Percentiles rank a stretch among this genome's conserved stretches.
These are phyloP conservation scores for Avicennia marina DNA, from an alignment of 257 asterid genomes.

Conservation along the genomic window DNA sequence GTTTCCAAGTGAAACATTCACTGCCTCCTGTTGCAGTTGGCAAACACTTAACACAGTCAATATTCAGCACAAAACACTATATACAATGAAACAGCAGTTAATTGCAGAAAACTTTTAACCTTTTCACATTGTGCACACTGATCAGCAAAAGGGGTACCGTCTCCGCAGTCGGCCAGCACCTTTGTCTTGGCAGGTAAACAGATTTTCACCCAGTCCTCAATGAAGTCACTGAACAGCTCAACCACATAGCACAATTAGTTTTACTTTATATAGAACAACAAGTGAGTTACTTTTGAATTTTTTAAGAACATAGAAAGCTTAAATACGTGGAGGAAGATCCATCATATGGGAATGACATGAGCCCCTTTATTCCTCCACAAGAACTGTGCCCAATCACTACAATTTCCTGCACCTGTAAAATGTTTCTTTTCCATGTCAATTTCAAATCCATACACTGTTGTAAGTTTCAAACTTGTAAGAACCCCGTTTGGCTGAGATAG, in stretches of 20 bases:
- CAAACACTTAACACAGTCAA: neutral
- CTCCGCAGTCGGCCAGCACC: slow-evolving; percentile 38
- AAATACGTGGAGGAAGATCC: slow-evolving; percentile 70
- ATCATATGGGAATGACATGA: slow-evolving; percentile 72
- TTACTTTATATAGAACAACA: too few relatives aligned
- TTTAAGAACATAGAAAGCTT: neutral
- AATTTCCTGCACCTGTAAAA: slow-evolving; percentile 60
- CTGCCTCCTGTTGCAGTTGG: slow-evolving; percentile 61
- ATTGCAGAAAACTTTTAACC: too few relatives aligned
- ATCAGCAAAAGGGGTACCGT: slow-evolving; percentile 28
- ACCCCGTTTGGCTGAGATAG: neutral
- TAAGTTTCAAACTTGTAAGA: neutral
- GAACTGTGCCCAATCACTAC: slow-evolving; percentile 94
- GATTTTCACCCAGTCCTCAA: slow-evolving; percentile 92
- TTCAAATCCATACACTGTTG: too few relatives aligned
- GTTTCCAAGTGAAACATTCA: slow-evolving; percentile 90
- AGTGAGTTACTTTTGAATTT: too few relatives aligned
- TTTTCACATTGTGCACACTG: slow-evolving; percentile 68
- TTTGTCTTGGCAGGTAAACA: slow-evolving; percentile 75
- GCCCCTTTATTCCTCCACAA: slow-evolving; percentile 97
- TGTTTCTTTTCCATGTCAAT: neutral
- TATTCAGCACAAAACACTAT: too few relatives aligned
- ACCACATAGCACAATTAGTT: too few relatives aligned
- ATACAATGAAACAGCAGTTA: too few relatives aligned
- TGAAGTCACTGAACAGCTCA: slow-evolving; percentile 56